phyloP scores from a whole-genome alignment of 768 basidiomycete species.

The Hygrophoropsis aurantiaca region DNA sequence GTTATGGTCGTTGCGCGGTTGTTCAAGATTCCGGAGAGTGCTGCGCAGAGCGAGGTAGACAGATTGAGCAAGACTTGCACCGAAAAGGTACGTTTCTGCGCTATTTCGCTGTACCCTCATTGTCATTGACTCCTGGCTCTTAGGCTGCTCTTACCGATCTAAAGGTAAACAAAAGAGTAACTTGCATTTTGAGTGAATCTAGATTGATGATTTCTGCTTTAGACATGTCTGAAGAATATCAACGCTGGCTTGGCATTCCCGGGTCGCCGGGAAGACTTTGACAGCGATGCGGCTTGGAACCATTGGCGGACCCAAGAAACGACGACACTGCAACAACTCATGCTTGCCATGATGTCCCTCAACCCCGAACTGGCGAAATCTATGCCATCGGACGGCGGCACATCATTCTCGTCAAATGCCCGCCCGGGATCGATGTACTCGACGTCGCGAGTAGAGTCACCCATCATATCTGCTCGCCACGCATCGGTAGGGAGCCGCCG shows the following conservation, averaged over 20 bases:
- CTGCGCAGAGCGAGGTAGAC: conserved; percentile 75
- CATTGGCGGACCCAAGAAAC: conserved; percentile 84
- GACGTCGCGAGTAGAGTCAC: conserved; percentile 30
- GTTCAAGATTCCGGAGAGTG: conserved; percentile 71
- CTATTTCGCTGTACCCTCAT: neutral
- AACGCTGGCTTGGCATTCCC: conserved; percentile 83
- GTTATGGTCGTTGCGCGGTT: conserved; percentile 67
- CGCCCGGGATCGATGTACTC: conserved; percentile 65
- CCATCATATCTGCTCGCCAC: conserved; percentile 43
- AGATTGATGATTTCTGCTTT: conserved; percentile 6
- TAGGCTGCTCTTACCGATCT: conserved; percentile 85
- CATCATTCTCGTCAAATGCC: conserved; percentile 24
- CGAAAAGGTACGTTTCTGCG: conserved; percentile 58
- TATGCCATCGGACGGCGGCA: conserved; percentile 49
- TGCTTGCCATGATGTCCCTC: conserved; percentile 81
- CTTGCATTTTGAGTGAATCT: neutral
- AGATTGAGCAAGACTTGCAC: conserved; percentile 62
- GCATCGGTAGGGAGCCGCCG: conserved; percentile 67
- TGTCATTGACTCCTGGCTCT: conserved; percentile 9
- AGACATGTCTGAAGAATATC: conserved; percentile 92
- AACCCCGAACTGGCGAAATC: conserved; percentile 88
- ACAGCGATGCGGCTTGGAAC: conserved; percentile 77
- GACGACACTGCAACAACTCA: conserved; percentile 80
- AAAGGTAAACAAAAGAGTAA: conserved; percentile 51
- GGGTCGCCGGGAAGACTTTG: conserved; percentile 84